phyloP scores from a whole-genome alignment of 1,139 yeast species.

The Williopsis jadinii region DNA sequence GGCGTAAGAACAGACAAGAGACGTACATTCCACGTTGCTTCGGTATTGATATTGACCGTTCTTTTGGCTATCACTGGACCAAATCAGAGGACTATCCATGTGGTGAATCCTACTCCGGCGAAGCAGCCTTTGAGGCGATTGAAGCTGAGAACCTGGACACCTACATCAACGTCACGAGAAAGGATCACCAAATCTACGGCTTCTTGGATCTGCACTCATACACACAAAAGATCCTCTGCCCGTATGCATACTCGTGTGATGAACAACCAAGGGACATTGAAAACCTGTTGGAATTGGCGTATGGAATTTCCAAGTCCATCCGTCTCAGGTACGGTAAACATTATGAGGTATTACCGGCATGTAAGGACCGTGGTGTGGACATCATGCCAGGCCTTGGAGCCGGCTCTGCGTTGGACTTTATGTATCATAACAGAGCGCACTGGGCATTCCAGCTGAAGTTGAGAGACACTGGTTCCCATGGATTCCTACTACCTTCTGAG shows the following conservation, averaged over 20 bases:
- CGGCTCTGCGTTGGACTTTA: conserved; percentile 76
- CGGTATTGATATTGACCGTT: conserved; percentile 85
- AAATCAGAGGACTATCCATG: conserved; percentile 61
- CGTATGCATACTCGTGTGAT: conserved; percentile 74
- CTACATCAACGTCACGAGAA: conserved; percentile 54
- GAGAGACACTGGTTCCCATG: conserved; percentile 79
- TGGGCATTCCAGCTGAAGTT: conserved; percentile 84
- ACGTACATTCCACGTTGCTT: conserved; percentile 60
- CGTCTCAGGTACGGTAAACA: conserved; percentile 53
- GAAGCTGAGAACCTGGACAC: conserved; percentile 63
- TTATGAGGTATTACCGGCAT: conserved; percentile 70
- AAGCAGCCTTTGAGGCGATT: conserved; percentile 64
- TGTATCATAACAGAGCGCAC: conserved; percentile 74
- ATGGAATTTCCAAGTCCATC: conserved; percentile 70
- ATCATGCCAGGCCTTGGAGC: conserved; percentile 68
- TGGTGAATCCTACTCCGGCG: conserved; percentile 79
- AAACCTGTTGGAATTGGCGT: conserved; percentile 72
- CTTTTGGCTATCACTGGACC: conserved; percentile 72
- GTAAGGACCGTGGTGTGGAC: conserved; percentile 66
- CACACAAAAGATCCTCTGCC: conserved; percentile 75
- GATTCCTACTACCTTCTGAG: conserved; percentile 69
- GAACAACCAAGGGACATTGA: conserved; percentile 74
- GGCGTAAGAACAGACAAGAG: conserved; percentile 85
- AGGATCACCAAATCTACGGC: conserved; percentile 59
- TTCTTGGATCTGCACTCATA: conserved; percentile 81